phyloP scores from a whole-genome alignment of 179 eudicot species.

The Silene vulgaris region DNA sequence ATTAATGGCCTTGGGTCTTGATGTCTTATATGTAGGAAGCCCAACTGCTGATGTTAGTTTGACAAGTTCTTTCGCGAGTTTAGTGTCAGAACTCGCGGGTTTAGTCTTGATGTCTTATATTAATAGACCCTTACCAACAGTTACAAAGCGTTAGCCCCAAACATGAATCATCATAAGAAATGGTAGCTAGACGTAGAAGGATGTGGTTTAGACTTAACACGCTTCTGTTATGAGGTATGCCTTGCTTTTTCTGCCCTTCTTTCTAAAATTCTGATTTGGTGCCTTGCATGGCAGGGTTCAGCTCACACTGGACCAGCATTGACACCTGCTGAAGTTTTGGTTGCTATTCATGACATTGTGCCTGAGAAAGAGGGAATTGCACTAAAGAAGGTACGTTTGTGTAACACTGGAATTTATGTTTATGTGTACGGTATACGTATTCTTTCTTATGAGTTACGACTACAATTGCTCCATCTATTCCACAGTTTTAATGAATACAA shows the following conservation, averaged over 20 bases:
- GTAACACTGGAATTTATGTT: background rate
- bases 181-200: background rate
- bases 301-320: slow-evolving; percentile 94
- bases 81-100: too few relatives aligned
- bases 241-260: background rate
- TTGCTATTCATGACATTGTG: slow-evolving; percentile 88
- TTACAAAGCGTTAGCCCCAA: background rate
- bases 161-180: background rate
- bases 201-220: background rate
- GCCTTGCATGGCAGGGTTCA: slow-evolving; percentile 62
- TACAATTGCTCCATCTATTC: background rate
- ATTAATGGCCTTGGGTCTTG: background rate
- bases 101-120: too few relatives aligned
- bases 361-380: slow-evolving; percentile 86
- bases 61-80: background rate
- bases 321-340: slow-evolving; percentile 95
- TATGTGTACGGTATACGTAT: background rate
- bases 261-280: slow-evolving; percentile 5
- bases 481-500: background rate
- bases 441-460: background rate
- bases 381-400: slow-evolving; percentile 61
- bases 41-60: background rate
- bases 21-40: background rate
- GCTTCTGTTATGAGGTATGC: background rate
- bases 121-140: background rate